Evolutionary conservation across 495 filamentous ascomycete species (phyloP).

Genomic region (Xeromyces bisporus): DNA sequence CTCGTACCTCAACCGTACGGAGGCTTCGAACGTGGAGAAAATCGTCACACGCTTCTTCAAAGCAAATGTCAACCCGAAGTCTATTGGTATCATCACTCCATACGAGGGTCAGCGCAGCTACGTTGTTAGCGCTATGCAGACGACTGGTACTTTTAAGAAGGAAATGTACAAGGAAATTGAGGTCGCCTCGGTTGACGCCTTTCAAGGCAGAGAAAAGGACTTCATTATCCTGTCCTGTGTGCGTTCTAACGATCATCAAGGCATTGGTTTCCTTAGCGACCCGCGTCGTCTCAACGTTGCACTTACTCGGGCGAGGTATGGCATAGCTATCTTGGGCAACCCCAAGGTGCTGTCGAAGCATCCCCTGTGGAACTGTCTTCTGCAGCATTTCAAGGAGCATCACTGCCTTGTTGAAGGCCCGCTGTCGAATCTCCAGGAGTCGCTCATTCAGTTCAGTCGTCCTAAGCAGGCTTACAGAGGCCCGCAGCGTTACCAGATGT

Average conservation of each 20-base stretch:
- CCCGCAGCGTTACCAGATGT: slow-evolving; percentile 76
- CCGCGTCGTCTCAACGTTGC: slow-evolving; percentile 98
- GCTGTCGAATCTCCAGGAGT: slow-evolving; percentile 88
- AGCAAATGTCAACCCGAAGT: slow-evolving; percentile 79
- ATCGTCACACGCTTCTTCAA: slow-evolving; percentile 98
- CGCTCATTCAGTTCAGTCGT: slow-evolving; percentile 83
- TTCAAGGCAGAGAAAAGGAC: slow-evolving; percentile 98
- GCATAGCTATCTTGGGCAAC: slow-evolving; percentile 90
- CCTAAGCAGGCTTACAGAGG: slow-evolving; percentile 87
- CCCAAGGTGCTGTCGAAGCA: slow-evolving; percentile 97
- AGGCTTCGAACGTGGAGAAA: slow-evolving; percentile 94
- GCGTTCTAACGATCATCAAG: slow-evolving; percentile 96
- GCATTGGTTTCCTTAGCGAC: slow-evolving; percentile 97
- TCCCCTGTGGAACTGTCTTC: slow-evolving; percentile 90
- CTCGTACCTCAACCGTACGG: slow-evolving; percentile 93
- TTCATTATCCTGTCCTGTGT: slow-evolving; percentile 98
- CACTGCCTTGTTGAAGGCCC: slow-evolving; percentile 95
- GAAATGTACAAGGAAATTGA: slow-evolving; percentile 98
- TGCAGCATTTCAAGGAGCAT: slow-evolving; percentile 93
- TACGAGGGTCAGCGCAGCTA: slow-evolving; percentile 98
- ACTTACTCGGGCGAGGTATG: slow-evolving; percentile 90
- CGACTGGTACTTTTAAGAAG: slow-evolving; percentile 92
- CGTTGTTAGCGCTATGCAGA: slow-evolving; percentile 97
- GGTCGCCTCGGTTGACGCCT: slow-evolving; percentile 94
- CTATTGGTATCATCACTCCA: slow-evolving; percentile 96